Conservation (phyloP, 495 filamentous ascomycete species). For the Cladorrhinum samala region DNA sequence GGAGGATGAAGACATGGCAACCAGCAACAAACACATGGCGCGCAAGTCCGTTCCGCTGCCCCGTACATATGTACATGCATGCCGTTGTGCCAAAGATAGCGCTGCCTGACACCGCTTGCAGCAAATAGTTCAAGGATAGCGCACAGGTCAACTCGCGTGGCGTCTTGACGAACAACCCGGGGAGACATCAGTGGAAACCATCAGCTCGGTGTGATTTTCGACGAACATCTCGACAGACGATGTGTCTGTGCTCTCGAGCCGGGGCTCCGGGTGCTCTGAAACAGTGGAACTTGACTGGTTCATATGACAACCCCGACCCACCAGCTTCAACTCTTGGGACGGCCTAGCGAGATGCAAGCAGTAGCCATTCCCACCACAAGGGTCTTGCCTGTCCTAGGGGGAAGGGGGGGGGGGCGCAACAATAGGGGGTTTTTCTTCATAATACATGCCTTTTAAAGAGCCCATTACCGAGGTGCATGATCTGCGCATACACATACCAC, state of each 20-base stretch:
- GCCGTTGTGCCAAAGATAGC: neutral
- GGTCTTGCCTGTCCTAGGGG: neutral
- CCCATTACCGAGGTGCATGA: constrained; percentile 4
- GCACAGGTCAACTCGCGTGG: neutral
- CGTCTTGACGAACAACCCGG: too few species aligned
- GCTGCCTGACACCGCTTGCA: neutral
- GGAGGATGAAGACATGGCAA: too few species aligned
- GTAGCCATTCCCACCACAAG: neutral
- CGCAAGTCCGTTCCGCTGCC: too few species aligned
- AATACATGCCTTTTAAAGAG: neutral
- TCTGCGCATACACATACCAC: too few species aligned
- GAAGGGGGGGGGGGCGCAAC: constrained; percentile 3
- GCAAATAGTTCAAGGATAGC: neutral
- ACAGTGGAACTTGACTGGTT: constrained; percentile 4
- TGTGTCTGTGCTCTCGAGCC: neutral
- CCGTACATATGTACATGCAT: too few species aligned
- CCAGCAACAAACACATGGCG: too few species aligned
- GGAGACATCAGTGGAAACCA: too few species aligned
- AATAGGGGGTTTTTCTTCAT: neutral
- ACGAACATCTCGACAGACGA: too few species aligned
- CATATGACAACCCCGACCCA: neutral
- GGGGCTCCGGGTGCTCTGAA: neutral
- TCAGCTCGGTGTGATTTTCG: too few species aligned
- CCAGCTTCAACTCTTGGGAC: constrained; percentile 1
- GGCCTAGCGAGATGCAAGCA: neutral